phyloP scores from a whole-genome alignment of 371 early-diverging fungal genomes.

The Saksenaea oblongispora region DNA sequence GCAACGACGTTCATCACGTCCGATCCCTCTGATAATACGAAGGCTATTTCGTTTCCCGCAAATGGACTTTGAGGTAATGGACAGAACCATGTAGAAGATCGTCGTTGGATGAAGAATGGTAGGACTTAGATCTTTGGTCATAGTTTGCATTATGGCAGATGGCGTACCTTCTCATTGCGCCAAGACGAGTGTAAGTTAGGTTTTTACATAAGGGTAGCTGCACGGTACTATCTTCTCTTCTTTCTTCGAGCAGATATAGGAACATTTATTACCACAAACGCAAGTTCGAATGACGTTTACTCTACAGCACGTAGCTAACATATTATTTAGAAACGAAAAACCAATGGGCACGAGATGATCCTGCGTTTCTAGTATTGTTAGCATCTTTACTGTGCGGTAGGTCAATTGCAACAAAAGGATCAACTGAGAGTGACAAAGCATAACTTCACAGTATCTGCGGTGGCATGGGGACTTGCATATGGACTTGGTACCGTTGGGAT shows the following conservation, averaged over 20 bases:
- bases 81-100: background rate
- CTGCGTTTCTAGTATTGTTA: constrained; percentile 82
- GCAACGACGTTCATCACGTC: constrained; percentile 21
- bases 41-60: constrained; percentile 76
- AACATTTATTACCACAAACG: constrained; percentile 94
- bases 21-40: constrained; percentile 41
- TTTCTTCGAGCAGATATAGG: constrained; percentile 61
- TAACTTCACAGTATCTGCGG: constrained; percentile 58
- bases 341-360: constrained; percentile 95
- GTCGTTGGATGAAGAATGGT: background rate
- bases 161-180: constrained; percentile 83
- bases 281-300: constrained; percentile 40
- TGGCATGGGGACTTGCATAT: constrained; percentile 78
- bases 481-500: constrained; percentile 59
- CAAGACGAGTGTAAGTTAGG: constrained; percentile 82
- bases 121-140: background rate
- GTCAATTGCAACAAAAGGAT: constrained; percentile 12
- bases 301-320: background rate
- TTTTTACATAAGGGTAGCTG: background rate
- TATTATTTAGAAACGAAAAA: constrained; percentile 84
- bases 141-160: constrained; percentile 92
- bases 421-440: background rate
- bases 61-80: constrained; percentile 80
- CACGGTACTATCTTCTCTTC: background rate
- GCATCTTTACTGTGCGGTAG: constrained; percentile 63